Evolutionary conservation across 768 basidiomycete species (phyloP).

Genomic region (Xerocomus spinulosus): DNA sequence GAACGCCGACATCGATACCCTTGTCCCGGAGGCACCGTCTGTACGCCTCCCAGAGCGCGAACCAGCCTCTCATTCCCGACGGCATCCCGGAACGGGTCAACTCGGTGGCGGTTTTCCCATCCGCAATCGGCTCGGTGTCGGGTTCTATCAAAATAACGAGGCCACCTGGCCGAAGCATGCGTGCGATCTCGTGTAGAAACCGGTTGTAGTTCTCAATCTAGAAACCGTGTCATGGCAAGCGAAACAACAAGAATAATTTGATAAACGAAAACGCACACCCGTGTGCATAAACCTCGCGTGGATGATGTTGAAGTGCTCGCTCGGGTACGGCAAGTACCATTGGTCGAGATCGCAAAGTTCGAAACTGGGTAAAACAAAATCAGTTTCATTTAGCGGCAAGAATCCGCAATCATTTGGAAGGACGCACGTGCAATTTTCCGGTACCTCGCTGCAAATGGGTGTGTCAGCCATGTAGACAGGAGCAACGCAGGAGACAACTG

Average conservation of each 20-base stretch:
- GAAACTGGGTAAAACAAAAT: constrained; percentile 42
- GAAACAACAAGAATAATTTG: not conserved
- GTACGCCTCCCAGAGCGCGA: constrained; percentile 59
- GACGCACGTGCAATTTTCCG: constrained; percentile 70
- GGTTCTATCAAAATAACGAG: constrained; percentile 64
- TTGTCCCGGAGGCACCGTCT: constrained; percentile 48
- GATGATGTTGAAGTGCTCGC: constrained; percentile 60
- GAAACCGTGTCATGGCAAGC: constrained; percentile 7
- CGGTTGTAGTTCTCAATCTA: constrained; percentile 62
- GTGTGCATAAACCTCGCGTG: constrained; percentile 67
- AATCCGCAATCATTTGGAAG: not conserved
- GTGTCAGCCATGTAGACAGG: constrained; percentile 11
- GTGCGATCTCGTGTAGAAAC: constrained; percentile 56
- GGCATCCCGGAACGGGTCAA: constrained; percentile 30
- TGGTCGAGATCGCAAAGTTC: constrained; percentile 68
- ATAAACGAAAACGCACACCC: constrained; percentile 36
- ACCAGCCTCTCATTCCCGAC: constrained; percentile 53
- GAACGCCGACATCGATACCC: constrained; percentile 55
- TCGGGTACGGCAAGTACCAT: constrained; percentile 57
- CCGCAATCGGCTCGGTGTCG: constrained; percentile 48
- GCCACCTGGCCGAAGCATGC: constrained; percentile 67
- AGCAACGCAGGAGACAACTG: constrained; percentile 5
- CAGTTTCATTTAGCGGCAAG: constrained; percentile 3
- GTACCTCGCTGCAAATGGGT: constrained; percentile 46
- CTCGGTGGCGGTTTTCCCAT: constrained; percentile 39